Conservation (phyloP, 768 basidiomycete species). For the Panaeolus papilionaceus region DNA sequence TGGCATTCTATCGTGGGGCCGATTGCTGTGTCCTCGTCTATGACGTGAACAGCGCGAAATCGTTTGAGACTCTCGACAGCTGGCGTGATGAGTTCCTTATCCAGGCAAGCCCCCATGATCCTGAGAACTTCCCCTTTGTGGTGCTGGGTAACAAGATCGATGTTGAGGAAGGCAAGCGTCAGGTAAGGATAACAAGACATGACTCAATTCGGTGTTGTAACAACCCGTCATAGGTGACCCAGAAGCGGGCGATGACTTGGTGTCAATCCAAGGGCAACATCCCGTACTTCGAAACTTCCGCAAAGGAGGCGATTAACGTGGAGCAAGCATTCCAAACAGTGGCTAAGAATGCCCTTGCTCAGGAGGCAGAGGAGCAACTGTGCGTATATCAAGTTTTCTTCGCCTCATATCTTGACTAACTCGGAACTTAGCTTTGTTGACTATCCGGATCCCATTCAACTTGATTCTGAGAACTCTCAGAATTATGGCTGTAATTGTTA, state of each 20-base stretch:
- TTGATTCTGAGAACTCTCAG: slow-evolving; percentile 92
- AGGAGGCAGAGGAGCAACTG: slow-evolving; percentile 97
- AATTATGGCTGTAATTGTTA: slow-evolving; percentile 93
- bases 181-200: slow-evolving; percentile 56
- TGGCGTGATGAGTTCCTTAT: slow-evolving; percentile 99
- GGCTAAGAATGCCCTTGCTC: slow-evolving; percentile 98
- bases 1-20: slow-evolving; percentile 98
- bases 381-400: slow-evolving; percentile 44
- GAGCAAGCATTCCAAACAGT: slow-evolving; percentile 99
- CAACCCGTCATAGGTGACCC: slow-evolving; percentile 73
- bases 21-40: slow-evolving; percentile 99
- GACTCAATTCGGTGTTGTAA: background rate
- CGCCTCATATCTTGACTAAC: slow-evolving; percentile 18
- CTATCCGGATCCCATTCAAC: slow-evolving; percentile 98
- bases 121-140: slow-evolving; percentile 99
- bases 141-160: slow-evolving; percentile 99
- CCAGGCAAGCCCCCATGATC: slow-evolving; percentile 97
- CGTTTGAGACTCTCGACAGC: slow-evolving; percentile 97
- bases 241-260: slow-evolving; percentile 99
- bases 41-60: slow-evolving; percentile 98
- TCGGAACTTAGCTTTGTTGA: slow-evolving; percentile 81
- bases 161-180: slow-evolving; percentile 97
- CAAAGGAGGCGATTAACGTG: slow-evolving; percentile 99
- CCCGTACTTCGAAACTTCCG: slow-evolving; percentile 99
- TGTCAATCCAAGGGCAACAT: slow-evolving; percentile 99